A percentile compares a stretch with the other conserved stretches of the same genome.
Evolutionary conservation across 495 filamentous ascomycete genomes (phyloP).

Genomic region (Cercophora samala): DNA sequence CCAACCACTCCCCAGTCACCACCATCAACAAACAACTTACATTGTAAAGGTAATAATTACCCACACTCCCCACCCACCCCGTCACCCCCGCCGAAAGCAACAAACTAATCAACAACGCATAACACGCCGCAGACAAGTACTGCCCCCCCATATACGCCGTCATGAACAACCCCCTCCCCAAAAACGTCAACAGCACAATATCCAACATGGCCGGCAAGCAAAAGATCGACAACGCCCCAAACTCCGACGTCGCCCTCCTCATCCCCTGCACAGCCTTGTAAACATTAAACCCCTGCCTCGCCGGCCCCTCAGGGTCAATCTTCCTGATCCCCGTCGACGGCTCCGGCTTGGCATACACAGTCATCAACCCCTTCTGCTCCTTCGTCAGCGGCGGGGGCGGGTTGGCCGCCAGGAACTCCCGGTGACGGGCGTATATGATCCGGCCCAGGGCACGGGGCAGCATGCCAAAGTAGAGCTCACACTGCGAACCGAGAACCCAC

Average conservation of each 20-base stretch:
- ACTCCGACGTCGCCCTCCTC: constrained; percentile 17
- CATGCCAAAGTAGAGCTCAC: constrained; percentile 30
- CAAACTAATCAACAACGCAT: constrained; percentile 25
- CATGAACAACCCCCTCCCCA: constrained; percentile 33
- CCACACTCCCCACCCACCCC: constrained; percentile 33
- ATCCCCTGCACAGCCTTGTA: constrained; percentile 6
- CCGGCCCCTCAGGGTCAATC: constrained; percentile 1
- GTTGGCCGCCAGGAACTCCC: constrained; percentile 14
- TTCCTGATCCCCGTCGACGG: constrained; percentile 4
- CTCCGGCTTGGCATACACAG: constrained; percentile 25
- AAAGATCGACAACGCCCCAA: constrained; percentile 30
- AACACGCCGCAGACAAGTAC: constrained; percentile 24
- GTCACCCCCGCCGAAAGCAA: constrained; percentile 31
- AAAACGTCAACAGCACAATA: constrained; percentile 26
- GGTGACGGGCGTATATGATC: constrained; percentile 25
- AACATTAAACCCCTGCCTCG: not conserved
- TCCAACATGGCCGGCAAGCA: constrained; percentile 32
- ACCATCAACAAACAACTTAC: constrained; percentile 14
- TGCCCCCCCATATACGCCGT: constrained; percentile 28
- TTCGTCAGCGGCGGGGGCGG: constrained; percentile 15
- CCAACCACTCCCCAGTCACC: not conserved
- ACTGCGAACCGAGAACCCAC: constrained; percentile 33
- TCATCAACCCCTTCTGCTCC: constrained; percentile 21
- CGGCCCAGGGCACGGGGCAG: constrained; percentile 24
- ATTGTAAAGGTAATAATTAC: constrained; percentile 32